A percentile compares a stretch with the other conserved stretches of the same genome.
phyloP scores from a whole-genome alignment of 1,284 basidiomycete genomes.

The Singerocomus inundabilis region DNA sequence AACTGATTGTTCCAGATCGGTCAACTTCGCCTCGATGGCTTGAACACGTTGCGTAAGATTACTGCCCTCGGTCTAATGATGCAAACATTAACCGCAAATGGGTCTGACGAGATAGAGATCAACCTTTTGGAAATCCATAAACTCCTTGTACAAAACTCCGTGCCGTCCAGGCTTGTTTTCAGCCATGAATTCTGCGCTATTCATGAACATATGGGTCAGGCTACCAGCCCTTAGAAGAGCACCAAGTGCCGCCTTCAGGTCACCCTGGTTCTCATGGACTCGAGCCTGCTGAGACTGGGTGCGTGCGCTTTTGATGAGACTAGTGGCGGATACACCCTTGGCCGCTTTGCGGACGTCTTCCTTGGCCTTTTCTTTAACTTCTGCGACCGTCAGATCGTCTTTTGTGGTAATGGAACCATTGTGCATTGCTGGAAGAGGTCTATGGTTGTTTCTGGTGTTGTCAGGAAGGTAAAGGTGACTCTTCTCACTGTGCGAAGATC shows the following conservation, averaged over 20 bases:
- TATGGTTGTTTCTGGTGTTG: constrained; percentile 15
- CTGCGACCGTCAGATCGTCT: constrained; percentile 46
- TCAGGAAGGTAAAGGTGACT: constrained; percentile 20
- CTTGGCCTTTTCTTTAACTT: constrained; percentile 64
- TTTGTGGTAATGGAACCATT: constrained; percentile 28
- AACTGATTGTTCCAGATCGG: constrained; percentile 50
- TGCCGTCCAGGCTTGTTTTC: constrained; percentile 45
- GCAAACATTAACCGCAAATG: constrained; percentile 20
- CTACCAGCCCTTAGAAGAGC: constrained; percentile 59
- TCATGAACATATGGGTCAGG: constrained; percentile 55
- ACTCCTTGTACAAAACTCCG: constrained; percentile 53
- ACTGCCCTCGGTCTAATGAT: constrained; percentile 45
- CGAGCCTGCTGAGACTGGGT: constrained; percentile 51
- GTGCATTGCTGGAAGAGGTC: constrained; percentile 27
- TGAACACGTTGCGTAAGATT: constrained; percentile 49
- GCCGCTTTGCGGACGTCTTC: constrained; percentile 53
- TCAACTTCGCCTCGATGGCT: constrained; percentile 57
- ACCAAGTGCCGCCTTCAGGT: constrained; percentile 57
- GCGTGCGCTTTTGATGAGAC: constrained; percentile 60
- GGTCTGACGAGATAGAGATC: constrained; percentile 24
- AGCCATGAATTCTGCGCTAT: constrained; percentile 54
- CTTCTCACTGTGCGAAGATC: constrained; percentile 29
- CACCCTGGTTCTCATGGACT: constrained; percentile 51
- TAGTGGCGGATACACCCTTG: constrained; percentile 51
- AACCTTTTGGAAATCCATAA: constrained; percentile 60